Percentiles rank a stretch among this genome's conserved stretches.
These are phyloP conservation scores for Russula brevipes DNA, from an alignment of 768 basidiomycete genomes.

Conservation along the genomic window DNA sequence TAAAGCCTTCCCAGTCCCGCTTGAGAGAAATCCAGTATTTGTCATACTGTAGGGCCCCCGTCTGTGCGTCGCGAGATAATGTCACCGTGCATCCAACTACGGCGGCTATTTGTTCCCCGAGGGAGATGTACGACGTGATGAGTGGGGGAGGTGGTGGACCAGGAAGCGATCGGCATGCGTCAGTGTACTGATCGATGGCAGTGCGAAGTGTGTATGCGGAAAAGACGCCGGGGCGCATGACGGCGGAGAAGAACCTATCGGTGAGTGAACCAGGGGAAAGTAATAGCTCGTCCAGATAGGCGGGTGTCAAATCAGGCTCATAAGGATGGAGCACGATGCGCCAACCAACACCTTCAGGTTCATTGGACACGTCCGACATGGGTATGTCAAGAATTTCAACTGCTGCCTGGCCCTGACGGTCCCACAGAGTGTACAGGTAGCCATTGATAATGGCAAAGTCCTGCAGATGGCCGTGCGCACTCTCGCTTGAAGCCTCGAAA, in stretches of 20 bases:
- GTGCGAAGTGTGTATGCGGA: constrained; percentile 75
- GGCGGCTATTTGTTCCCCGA: constrained; percentile 71
- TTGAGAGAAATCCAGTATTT: constrained; percentile 83
- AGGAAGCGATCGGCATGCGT: constrained; percentile 61
- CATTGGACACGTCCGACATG: constrained; percentile 34
- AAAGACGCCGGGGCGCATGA: constrained; percentile 86
- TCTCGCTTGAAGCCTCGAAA: constrained; percentile 56
- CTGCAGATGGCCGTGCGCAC: constrained; percentile 66
- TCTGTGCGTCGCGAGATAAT: constrained; percentile 66
- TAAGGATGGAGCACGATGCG: constrained; percentile 53
- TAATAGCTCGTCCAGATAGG: constrained; percentile 83
- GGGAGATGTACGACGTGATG: constrained; percentile 54
- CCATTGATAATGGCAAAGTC: constrained; percentile 59
- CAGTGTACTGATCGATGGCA: constrained; percentile 79
- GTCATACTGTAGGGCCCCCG: constrained; percentile 71
- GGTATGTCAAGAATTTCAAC: constrained; percentile 54
- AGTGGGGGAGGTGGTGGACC: constrained; percentile 54
- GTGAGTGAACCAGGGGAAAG: constrained; percentile 64
- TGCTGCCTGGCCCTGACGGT: constrained; percentile 68
- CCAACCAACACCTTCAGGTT: constrained; percentile 42
- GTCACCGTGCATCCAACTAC: constrained; percentile 84
- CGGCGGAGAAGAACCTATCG: constrained; percentile 72
- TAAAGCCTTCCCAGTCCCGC: constrained; percentile 94
- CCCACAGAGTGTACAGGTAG: constrained; percentile 71
- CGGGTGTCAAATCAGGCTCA: constrained; percentile 73